Conservation (phyloP, 1,284 basidiomycete species). For the Pseudozyma sp. region DNA sequence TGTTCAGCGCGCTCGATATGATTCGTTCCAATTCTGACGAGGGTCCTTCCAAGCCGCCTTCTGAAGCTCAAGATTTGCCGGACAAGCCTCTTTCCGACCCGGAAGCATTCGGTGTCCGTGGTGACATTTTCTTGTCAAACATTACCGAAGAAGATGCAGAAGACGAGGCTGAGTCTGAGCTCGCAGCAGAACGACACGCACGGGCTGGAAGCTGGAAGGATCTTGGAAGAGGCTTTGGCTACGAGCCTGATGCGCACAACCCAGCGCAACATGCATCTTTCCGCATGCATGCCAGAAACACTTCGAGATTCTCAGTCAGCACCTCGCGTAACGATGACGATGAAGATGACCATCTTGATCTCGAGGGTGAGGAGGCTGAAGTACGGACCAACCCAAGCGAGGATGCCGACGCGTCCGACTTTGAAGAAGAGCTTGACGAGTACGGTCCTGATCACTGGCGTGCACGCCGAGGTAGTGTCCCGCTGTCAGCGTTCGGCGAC, state of each 20-base stretch:
- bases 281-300: slow-evolving; percentile 23
- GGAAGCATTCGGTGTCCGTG: slow-evolving; percentile 12
- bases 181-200: not conserved
- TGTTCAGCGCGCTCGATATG: slow-evolving; percentile 55
- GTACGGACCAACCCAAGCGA: slow-evolving; percentile 61
- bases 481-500: slow-evolving; percentile 30
- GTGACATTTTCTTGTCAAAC: slow-evolving; percentile 15
- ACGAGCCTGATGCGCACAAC: slow-evolving; percentile 36
- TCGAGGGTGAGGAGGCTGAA: slow-evolving; percentile 36
- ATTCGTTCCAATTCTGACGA: slow-evolving; percentile 46
- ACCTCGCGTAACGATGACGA: slow-evolving; percentile 32
- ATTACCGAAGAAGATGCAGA: slow-evolving; percentile 37
- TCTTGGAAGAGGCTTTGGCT: slow-evolving; percentile 56
- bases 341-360: slow-evolving; percentile 22
- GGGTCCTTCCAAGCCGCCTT: slow-evolving; percentile 28
- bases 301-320: slow-evolving; percentile 41
- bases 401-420: slow-evolving; percentile 57
- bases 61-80: slow-evolving; percentile 15
- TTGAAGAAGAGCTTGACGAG: slow-evolving; percentile 45
- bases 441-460: slow-evolving; percentile 36
- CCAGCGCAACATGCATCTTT: not conserved
- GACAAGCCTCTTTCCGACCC: slow-evolving; percentile 37
- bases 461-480: slow-evolving; percentile 19
- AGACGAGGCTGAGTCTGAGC: not conserved
- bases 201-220: slow-evolving; percentile 49